Percentiles rank a stretch among this genome's conserved stretches.
Conservation (phyloP, 768 basidiomycete species). For the Coprinopsis strossmayeri region DNA sequence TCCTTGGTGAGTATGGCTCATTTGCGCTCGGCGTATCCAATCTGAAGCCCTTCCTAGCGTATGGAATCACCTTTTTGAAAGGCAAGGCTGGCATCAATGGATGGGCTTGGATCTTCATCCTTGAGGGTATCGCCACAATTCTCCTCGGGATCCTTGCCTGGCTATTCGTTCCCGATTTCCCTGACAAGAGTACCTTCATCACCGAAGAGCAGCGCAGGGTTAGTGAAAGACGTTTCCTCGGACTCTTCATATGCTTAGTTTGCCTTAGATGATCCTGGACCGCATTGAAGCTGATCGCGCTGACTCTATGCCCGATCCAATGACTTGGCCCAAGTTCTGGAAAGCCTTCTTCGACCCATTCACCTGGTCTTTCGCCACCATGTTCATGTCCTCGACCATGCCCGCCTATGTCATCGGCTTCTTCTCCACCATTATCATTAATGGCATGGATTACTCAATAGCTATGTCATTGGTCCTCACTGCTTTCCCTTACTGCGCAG, state of each 20-base stretch:
- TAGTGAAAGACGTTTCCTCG: not conserved
- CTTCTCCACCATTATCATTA: constrained; percentile 32
- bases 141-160: constrained; percentile 33
- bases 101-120: constrained; percentile 48
- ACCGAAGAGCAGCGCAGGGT: constrained; percentile 19
- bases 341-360: constrained; percentile 39
- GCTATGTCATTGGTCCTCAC: constrained; percentile 25
- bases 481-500: constrained; percentile 28
- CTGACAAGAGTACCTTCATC: constrained; percentile 39
- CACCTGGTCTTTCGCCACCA: constrained; percentile 37
- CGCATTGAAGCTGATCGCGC: constrained; percentile 46
- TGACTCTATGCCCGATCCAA: constrained; percentile 37
- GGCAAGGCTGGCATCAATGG: constrained; percentile 34
- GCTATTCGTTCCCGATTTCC: constrained; percentile 40
- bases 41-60: constrained; percentile 16
- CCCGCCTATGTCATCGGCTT: no score
- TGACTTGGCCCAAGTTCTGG: constrained; percentile 31
- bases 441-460: constrained; percentile 25
- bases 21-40: not conserved
- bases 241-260: not conserved
- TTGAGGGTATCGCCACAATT: constrained; percentile 39
- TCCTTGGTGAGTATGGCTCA: constrained; percentile 12
- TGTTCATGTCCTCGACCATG: constrained; percentile 34
- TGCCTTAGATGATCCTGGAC: constrained; percentile 33
- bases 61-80: constrained; percentile 32